Percentiles rank a stretch among this genome's conserved stretches.
These are phyloP conservation scores for Penicillium paxilli DNA, from an alignment of 495 filamentous ascomycete species.

Conservation along the genomic window DNA sequence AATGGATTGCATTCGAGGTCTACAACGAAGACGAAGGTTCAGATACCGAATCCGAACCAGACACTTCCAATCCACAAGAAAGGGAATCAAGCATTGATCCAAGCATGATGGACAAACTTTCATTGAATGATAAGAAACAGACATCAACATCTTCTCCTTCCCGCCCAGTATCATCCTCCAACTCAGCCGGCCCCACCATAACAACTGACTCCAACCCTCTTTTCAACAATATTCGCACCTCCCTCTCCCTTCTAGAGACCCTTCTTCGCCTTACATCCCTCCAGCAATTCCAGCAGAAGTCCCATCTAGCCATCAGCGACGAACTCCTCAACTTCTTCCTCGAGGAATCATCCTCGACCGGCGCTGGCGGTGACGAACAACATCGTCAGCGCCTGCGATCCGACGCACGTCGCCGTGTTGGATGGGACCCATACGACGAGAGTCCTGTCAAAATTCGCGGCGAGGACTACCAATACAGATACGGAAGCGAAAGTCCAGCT, in stretches of 20 bases:
- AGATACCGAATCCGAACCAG: constrained; percentile 60
- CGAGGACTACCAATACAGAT: constrained; percentile 59
- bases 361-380: constrained; percentile 69
- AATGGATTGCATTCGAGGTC: constrained; percentile 95
- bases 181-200: constrained; percentile 35
- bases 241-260: constrained; percentile 91
- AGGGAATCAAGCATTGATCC: constrained; percentile 36
- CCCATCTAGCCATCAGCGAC: constrained; percentile 91
- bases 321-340: constrained; percentile 95
- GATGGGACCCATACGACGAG: constrained; percentile 85
- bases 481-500: constrained; percentile 26
- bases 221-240: constrained; percentile 66
- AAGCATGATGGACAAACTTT: constrained; percentile 41
- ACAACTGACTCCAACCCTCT: constrained; percentile 41
- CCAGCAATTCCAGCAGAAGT: constrained; percentile 95
- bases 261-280: constrained; percentile 87
- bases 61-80: constrained; percentile 24
- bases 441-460: constrained; percentile 64
- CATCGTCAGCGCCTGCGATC: constrained; percentile 67
- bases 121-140: constrained; percentile 26
- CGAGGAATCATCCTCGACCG: constrained; percentile 72
- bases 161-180: constrained; percentile 26
- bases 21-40: constrained; percentile 64
- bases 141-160: too few species aligned
- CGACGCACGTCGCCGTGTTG: constrained; percentile 75